A percentile compares a stretch with the other conserved stretches of the same genome.
These are phyloP conservation scores for Hibiscus mutabilis DNA, from an alignment of 345 rosid species.

Conservation along the genomic window DNA sequence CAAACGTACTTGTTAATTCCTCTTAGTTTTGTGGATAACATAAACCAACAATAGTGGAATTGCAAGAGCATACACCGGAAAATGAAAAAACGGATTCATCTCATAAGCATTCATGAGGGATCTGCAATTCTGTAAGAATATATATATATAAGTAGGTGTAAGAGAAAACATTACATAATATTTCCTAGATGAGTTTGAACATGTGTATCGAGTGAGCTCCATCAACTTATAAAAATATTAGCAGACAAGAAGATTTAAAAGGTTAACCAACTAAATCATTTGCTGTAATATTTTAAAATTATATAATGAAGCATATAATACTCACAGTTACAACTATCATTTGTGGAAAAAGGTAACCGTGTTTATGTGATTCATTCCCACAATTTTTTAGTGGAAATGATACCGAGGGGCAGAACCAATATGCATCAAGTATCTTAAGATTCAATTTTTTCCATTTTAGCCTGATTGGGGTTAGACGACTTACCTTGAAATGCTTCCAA, in stretches of 20 bases:
- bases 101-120: conserved; percentile 70
- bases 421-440: neutral
- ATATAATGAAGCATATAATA: neutral
- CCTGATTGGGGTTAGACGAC: conserved; percentile 3
- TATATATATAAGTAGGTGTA: no score
- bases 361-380: neutral
- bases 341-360: neutral
- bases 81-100: conserved; percentile 74
- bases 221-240: neutral
- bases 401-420: no score
- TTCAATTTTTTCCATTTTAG: neutral
- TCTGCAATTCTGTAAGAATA: conserved; percentile 56
- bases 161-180: neutral
- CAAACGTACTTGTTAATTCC: conserved; percentile 14
- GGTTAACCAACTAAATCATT: neutral
- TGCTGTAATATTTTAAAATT: neutral
- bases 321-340: neutral
- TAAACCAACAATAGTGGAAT: conserved; percentile 57
- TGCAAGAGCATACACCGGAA: conserved; percentile 59
- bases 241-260: neutral
- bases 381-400: no score
- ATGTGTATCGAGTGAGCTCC: neutral
- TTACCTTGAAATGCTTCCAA: conserved; percentile 81
- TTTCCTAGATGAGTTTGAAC: neutral
- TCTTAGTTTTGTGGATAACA: conserved; percentile 41